Percentiles rank a stretch among this genome's conserved stretches.
Conservation (phyloP, 805 yeast genomes). For the Brettanomyces bruxellensis region DNA sequence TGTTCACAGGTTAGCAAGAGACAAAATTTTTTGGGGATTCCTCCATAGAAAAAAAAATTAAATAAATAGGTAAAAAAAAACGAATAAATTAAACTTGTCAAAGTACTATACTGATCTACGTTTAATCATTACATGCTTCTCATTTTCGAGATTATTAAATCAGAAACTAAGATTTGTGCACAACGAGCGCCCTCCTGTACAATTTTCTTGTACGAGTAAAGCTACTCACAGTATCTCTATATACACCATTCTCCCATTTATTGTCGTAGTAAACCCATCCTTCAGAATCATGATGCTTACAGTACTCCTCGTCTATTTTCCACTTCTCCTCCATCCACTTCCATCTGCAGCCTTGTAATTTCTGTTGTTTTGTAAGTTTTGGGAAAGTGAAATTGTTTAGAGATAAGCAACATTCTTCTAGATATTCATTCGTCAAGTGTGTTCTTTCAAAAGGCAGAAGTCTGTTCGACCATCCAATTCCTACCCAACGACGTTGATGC, state of each 20-base stretch:
- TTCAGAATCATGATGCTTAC: constrained; percentile 26
- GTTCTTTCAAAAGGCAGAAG: constrained; percentile 45
- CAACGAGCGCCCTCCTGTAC: constrained; percentile 33
- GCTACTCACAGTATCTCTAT: constrained; percentile 36
- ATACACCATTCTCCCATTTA: constrained; percentile 36
- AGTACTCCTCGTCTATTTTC: constrained; percentile 35
- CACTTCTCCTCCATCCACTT: constrained; percentile 48
- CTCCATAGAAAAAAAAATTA: too few species aligned
- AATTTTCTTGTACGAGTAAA: constrained; percentile 46
- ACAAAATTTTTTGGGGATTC: too few species aligned
- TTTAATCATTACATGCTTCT: too few species aligned
- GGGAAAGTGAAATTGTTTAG: constrained; percentile 39
- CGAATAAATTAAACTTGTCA: too few species aligned
- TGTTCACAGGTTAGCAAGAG: too few species aligned
- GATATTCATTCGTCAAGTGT: constrained; percentile 35
- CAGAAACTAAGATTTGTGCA: too few species aligned
- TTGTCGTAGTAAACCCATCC: constrained; percentile 52
- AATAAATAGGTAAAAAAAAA: too few species aligned
- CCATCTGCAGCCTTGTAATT: constrained; percentile 36
- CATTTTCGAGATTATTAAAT: too few species aligned
- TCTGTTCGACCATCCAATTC: constrained; percentile 47
- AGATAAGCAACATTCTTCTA: constrained; percentile 19
- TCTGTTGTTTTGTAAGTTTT: constrained; percentile 1
- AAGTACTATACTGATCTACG: too few species aligned
- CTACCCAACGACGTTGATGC: constrained; percentile 55